phyloP scores from a whole-genome alignment of 169 alveolate genomes.

The Cyclospora cayetanensis region DNA sequence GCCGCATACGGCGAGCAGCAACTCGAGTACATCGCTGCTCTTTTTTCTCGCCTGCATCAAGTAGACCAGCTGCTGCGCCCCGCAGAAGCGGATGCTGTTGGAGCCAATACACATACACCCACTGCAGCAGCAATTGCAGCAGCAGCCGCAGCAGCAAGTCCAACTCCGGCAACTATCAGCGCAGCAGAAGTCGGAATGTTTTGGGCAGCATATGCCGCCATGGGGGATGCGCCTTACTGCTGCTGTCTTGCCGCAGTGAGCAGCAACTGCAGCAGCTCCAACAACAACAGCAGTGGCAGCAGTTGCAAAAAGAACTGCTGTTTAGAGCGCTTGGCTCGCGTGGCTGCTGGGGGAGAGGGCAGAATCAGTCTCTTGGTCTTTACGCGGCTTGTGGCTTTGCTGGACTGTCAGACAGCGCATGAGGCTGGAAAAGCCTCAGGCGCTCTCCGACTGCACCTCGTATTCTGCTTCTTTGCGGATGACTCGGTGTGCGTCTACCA shows the following conservation, averaged over 20 bases:
- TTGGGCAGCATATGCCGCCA: conserved; percentile 39
- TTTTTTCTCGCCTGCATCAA: neutral
- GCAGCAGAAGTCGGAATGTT: conserved; percentile 33
- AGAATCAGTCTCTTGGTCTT: neutral
- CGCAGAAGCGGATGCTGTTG: neutral
- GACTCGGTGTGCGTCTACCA: neutral
- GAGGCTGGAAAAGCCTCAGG: conserved; percentile 8
- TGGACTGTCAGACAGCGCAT: conserved; percentile 47
- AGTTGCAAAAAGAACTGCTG: conserved; percentile 2
- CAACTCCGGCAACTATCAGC: conserved; percentile 30
- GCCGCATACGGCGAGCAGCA: conserved; percentile 25
- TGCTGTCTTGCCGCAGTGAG: neutral
- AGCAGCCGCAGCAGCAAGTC: conserved; percentile 5
- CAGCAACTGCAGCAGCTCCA: neutral
- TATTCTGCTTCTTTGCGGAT: conserved; percentile 52
- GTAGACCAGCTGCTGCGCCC: neutral
- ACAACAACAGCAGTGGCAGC: conserved; percentile 46
- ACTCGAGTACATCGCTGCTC: conserved; percentile 1
- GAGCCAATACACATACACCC: too few species aligned
- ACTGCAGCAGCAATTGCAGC: neutral
- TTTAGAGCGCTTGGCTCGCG: conserved; percentile 5
- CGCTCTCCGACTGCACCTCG: conserved; percentile 26
- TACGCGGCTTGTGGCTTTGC: conserved; percentile 51
- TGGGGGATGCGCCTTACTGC: conserved; percentile 49
- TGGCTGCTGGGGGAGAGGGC: conserved; percentile 20